A percentile compares a stretch with the other conserved stretches of the same genome.
Conservation (phyloP, 331 rosid species). For the Cydonia oblonga region DNA sequence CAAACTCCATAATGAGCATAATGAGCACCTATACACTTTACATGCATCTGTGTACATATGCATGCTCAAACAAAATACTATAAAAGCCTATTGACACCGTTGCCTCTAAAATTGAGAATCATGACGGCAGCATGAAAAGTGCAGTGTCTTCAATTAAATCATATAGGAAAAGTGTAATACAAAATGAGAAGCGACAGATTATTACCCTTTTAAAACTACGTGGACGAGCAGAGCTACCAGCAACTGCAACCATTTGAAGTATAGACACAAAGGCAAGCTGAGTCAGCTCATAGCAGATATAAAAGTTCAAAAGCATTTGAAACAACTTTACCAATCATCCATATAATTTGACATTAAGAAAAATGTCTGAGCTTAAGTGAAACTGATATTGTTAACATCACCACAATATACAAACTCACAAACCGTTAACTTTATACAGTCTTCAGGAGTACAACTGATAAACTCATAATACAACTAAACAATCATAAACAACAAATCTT, state of each 20-base stretch:
- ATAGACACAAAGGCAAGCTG: background rate
- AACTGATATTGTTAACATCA: background rate
- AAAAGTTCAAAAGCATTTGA: background rate
- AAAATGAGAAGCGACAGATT: background rate
- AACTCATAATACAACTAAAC: background rate
- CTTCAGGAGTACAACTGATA: background rate
- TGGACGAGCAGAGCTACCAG: conserved; percentile 47
- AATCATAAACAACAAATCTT: background rate
- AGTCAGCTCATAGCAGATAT: background rate
- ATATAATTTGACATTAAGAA: background rate
- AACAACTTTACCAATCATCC: background rate
- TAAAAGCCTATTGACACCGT: background rate
- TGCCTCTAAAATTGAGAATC: background rate
- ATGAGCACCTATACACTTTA: background rate
- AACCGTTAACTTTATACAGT: background rate
- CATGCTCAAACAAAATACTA: background rate
- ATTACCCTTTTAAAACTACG: conserved; percentile 44
- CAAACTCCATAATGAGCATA: background rate
- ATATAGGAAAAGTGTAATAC: background rate
- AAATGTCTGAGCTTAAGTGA: background rate
- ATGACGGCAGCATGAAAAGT: background rate
- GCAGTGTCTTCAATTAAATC: background rate
- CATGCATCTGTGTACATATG: background rate
- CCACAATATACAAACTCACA: background rate
- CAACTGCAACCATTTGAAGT: conserved; percentile 34